Base-by-base conservation (phyloP, 1,284 basidiomycete genomes). In the Naganishia albida region DNA sequence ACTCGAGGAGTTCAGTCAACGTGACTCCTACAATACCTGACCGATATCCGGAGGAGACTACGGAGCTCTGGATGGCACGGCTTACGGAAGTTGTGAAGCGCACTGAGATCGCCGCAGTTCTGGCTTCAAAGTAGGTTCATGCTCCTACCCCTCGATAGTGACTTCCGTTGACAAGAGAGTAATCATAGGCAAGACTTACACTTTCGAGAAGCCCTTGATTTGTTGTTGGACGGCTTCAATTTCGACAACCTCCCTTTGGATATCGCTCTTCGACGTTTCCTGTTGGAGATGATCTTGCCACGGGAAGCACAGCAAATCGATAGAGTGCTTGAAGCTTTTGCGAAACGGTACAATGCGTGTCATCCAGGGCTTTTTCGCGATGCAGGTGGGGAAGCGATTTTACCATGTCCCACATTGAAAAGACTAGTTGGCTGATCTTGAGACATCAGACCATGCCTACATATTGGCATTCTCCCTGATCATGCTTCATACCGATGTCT, bases 291-390 rank as follows among this genome's bases (percentile, higher is more conserved):
- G 53, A 87, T 89, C 57, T 83, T 99, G 54, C 95, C 95, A 3
- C 85, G 88, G 68, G 95, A 99, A 81, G 98, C 95, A 0, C 96
- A 99, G 76, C 95, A 99, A 79, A 99, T 99, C 68, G 96, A 99
- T 78, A 85, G 95, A 59, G 91, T 98, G 57, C 92, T 99, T 75
- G 93, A 98, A 78, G 91, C 91, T 0, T 99, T 99, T 78, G 90
- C 95, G 7, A 83, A 82, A 60, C 85, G 90, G 64, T 99, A 98
- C 79, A 81, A 86, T 66, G 81, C 85, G 64, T 94, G 92, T 78
- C 96, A 99, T 76, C 87, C 88, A 60, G 85, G 83, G 57, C 78
- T 97, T 43, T 97, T 95, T 75, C 81, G 81, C 6, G 85, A 87
- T 28, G 84, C 88, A 74, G 92, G 92, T 90, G 72, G 66, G 82